phyloP scores from a whole-genome alignment of 208 protist species.

The Kentomonas sorsogonicus region DNA sequence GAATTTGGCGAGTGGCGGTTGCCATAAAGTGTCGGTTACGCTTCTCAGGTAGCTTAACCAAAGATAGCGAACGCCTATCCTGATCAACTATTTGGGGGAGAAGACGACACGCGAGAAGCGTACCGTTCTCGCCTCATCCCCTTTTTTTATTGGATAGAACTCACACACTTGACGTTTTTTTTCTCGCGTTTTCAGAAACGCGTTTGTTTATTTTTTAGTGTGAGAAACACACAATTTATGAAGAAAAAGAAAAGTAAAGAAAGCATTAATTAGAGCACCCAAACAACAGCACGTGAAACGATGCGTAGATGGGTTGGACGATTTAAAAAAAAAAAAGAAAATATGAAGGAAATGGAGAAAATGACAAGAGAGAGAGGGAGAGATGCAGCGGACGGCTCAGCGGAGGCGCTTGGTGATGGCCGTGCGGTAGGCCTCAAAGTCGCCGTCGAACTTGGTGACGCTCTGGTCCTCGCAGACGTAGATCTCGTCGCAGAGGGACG shows the following conservation, averaged over 20 bases:
- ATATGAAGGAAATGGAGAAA: constrained; percentile 6
- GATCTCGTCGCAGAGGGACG: constrained; percentile 88
- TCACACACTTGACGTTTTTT: too few species aligned
- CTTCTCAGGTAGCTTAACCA: too few species aligned
- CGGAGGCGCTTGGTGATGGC: constrained; percentile 67
- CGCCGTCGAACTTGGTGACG: constrained; percentile 77
- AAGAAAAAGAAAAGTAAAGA: constrained; percentile 10
- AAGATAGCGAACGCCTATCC: too few species aligned
- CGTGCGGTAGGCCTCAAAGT: constrained; percentile 88
- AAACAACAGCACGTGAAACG: not conserved
- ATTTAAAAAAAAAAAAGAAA: constrained; percentile 2
- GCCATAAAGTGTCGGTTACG: too few species aligned
- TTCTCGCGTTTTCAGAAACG: too few species aligned
- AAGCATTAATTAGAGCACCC: not conserved
- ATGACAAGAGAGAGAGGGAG: too few species aligned
- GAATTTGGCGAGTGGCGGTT: too few species aligned
- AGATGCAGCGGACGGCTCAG: too few species aligned
- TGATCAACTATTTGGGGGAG: too few species aligned
- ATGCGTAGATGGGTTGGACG: constrained; percentile 9
- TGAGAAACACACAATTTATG: constrained; percentile 1
- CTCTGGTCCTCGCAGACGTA: constrained; percentile 77
- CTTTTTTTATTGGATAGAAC: constrained; percentile 10
- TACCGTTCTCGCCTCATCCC: too few species aligned
- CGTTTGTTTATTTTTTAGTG: too few species aligned
- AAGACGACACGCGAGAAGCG: too few species aligned